Evolutionary conservation across 2,329 filamentous ascomycete species (phyloP).

Genomic region (Xylaria sp.): DNA sequence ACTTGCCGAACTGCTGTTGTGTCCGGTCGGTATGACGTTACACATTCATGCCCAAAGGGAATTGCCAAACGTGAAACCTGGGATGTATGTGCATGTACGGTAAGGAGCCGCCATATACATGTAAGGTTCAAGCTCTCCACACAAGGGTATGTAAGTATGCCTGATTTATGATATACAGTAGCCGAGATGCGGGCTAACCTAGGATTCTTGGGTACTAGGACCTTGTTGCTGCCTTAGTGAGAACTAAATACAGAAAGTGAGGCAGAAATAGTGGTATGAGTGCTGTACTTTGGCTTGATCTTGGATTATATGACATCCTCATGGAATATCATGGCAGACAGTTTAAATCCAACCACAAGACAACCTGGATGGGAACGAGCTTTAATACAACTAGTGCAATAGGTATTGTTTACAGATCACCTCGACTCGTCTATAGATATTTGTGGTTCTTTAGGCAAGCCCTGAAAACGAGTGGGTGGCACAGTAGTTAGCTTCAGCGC

Average conservation of each 20-base stretch:
- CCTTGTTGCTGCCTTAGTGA: not conserved
- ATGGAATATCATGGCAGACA: not conserved
- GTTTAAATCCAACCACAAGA: not conserved
- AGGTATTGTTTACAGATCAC: too few species aligned
- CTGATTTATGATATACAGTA: not conserved
- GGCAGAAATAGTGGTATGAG: not conserved
- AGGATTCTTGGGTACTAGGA: not conserved
- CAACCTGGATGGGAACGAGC: not conserved
- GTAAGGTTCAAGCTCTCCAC: not conserved
- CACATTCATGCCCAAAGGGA: not conserved
- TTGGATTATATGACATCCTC: not conserved
- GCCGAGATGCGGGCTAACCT: not conserved
- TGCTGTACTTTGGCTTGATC: not conserved
- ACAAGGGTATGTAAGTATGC: not conserved
- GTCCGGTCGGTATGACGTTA: not conserved
- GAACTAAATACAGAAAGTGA: not conserved
- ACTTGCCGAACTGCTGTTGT: not conserved
- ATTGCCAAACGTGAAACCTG: not conserved
- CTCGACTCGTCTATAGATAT: not conserved
- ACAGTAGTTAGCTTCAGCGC: not conserved
- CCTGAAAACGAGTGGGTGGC: not conserved
- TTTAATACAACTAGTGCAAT: not conserved
- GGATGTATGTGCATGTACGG: not conserved
- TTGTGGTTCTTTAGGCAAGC: not conserved
- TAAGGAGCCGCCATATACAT: not conserved